Evolutionary conservation across 345 rosid genomes (phyloP), one percentile per base, ranked within the genome.

Genomic region (Firmiana major): DNA sequence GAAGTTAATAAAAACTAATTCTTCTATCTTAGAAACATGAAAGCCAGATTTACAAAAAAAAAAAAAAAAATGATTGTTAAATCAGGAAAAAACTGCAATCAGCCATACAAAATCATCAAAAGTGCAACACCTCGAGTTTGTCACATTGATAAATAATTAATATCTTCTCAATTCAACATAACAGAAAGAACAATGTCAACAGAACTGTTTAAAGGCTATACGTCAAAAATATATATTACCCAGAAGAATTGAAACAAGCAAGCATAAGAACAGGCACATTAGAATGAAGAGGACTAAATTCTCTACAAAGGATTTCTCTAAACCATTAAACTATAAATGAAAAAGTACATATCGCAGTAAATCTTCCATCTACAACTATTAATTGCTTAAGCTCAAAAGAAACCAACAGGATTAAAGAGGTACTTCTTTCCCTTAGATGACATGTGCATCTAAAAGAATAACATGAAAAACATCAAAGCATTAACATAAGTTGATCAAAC

Each of bases 301-400:
- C 82, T 82, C 89, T 82, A 84, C 88, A 84, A 55, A 83, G 81
- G 82, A 79, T 72, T 46, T 77, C 28, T 59, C 78, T 80, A 72
- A 79, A 71, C 78, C 84, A 84, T 84, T 83, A 19, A 83, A 46
- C 79, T 81, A 69, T 57, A 63, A 38, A 73, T 59, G 72, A 38
- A 75, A 58, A 9, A 76, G 76, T 81, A 85, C 88, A 81, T 69
- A 82, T 46, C 73, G 81, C 82, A 75, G 79, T 58, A 75, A 82
- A 82, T 80, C 57, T 81, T 86, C 89, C 91, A 83, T 79, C 83
- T 63, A 79, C 83, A 74, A 60, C 88, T 85, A 81, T 15, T 69
- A 71, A 79, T 68, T 78, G 77, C 48, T 55, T 45, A 78, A 58
- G 57, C 75, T 53, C 51, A 75, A 15, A 71, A 38, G 66, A 81